Evolutionary conservation across 257 asterid species (phyloP), one percentile per base, ranked within the genome.

Genomic region (Anisodus acutangulus): DNA sequence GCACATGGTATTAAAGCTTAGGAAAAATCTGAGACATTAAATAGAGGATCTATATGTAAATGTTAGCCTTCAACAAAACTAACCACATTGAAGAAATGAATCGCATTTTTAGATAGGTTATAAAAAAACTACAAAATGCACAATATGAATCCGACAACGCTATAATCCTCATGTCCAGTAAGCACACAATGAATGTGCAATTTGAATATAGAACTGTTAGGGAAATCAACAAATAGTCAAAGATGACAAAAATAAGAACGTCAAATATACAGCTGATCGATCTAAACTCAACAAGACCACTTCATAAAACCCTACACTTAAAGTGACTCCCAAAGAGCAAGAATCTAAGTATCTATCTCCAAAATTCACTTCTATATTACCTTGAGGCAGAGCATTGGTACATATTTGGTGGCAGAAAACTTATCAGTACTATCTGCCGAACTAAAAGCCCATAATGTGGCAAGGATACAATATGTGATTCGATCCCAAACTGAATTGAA

Each of bases 401-500:
- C 82, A 26, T 78, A 78, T 31, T 26, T 78, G 43, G 15, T 51
- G 26, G 63, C 15, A 31, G 19, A 53, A 53, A 53, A 53, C 7
- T 26, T 53, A 26, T 53, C 64, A 78, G 19, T 78, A 53, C 81
- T 13, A 78, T 53, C 63, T 78, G 26, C 22, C 7, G 6, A 53
- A 53, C 81, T 53, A 76, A 8, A 76, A 53, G 63, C 64, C 47
- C 81, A 51, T 4, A 26, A 26, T 51, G 81, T 76, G 81, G 63
- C 26, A 31, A 31, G 63, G 63, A 7, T 76, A 47, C 63, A 51
- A 6, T 6, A 51, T 53, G 9, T 26, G 13, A 8, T 51, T 76
- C 8, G 4, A 51, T 22, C 5, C 64, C 47, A 53, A 78, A 78
- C 15, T 78, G 63, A 78, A 78, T 26, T 76, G 19, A 74, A 71